Conservation (phyloP, 2,329 filamentous ascomycete genomes). For the Mycosphaerelloides madeirae region DNA sequence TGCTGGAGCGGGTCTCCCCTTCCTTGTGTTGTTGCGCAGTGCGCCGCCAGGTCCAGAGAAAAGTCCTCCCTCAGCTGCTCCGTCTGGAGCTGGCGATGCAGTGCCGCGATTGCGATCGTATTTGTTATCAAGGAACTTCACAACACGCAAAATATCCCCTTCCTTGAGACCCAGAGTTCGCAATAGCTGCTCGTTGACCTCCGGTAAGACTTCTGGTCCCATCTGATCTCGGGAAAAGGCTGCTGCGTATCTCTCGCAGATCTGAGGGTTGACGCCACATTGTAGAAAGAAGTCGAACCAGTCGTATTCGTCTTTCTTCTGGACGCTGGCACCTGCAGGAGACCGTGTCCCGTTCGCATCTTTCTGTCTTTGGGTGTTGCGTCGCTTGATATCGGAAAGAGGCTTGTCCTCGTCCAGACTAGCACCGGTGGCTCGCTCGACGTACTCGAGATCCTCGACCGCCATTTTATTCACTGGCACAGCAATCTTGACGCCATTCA, state of each 20-base stretch:
- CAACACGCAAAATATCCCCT: constrained; percentile 93
- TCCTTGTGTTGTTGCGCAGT: constrained; percentile 89
- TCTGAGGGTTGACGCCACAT: constrained; percentile 84
- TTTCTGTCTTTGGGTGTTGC: constrained; percentile 47
- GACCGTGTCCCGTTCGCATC: constrained; percentile 35
- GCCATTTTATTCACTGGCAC: constrained; percentile 96
- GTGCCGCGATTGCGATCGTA: constrained; percentile 55
- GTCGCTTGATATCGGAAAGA: constrained; percentile 69
- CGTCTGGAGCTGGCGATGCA: constrained; percentile 52
- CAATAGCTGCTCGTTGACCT: constrained; percentile 77
- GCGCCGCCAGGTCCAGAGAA: constrained; percentile 92
- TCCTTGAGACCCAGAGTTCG: constrained; percentile 90
- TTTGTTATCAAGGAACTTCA: constrained; percentile 79
- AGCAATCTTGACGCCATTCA: constrained; percentile 97
- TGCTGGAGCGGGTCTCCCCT: constrained; percentile 81
- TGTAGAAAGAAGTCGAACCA: constrained; percentile 99
- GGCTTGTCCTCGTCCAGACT: constrained; percentile 91
- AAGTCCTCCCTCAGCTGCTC: constrained; percentile 63
- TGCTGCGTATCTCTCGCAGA: constrained; percentile 90
- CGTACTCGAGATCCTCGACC: constrained; percentile 87
- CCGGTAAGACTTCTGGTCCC: constrained; percentile 87
- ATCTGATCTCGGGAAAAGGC: constrained; percentile 89
- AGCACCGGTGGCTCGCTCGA: constrained; percentile 79
- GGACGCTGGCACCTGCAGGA: constrained; percentile 57
- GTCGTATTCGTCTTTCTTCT: constrained; percentile 75